Conservation (phyloP, 108 stramenopile species). For the Cyclotella atomus region DNA sequence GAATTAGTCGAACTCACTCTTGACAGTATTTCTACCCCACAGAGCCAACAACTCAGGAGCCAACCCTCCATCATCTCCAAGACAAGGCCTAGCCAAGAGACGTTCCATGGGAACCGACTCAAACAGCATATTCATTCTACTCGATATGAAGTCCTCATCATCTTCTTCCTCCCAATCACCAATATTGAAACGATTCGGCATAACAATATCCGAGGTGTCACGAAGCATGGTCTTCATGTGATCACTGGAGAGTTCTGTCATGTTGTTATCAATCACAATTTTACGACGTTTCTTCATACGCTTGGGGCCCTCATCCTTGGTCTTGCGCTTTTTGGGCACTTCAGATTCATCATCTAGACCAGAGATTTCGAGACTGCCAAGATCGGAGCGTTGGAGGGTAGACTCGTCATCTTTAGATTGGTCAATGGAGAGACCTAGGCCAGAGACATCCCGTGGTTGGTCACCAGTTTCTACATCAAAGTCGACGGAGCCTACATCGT, state of each 20-base stretch:
- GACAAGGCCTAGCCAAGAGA: slow-evolving; percentile 72
- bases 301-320: slow-evolving; percentile 34
- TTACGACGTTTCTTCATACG: slow-evolving; percentile 80
- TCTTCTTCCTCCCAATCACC: slow-evolving; percentile 48
- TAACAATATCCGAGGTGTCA: slow-evolving; percentile 75
- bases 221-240: slow-evolving; percentile 79
- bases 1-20: slow-evolving; percentile 16
- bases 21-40: slow-evolving; percentile 68
- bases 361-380: slow-evolving; percentile 54
- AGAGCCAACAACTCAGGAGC: slow-evolving; percentile 68
- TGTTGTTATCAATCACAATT: slow-evolving; percentile 85
- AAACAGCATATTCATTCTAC: slow-evolving; percentile 20
- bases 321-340: slow-evolving; percentile 41
- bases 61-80: slow-evolving; percentile 74
- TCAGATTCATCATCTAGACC: slow-evolving; percentile 29
- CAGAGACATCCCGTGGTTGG: slow-evolving; percentile 31
- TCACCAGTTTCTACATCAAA: slow-evolving; percentile 42
- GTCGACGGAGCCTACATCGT: slow-evolving; percentile 38
- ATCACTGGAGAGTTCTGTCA: slow-evolving; percentile 75
- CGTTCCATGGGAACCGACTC: slow-evolving; percentile 48
- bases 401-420: slow-evolving; percentile 60
- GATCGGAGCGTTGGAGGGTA: slow-evolving; percentile 21
- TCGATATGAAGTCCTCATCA: slow-evolving; percentile 16
- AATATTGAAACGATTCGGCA: slow-evolving; percentile 57
- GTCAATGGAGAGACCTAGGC: slow-evolving; percentile 47